Percentiles rank a stretch among this genome's conserved stretches.
Evolutionary conservation across 2,329 filamentous ascomycete genomes (phyloP).

Genomic region (Microdochium nivale): DNA sequence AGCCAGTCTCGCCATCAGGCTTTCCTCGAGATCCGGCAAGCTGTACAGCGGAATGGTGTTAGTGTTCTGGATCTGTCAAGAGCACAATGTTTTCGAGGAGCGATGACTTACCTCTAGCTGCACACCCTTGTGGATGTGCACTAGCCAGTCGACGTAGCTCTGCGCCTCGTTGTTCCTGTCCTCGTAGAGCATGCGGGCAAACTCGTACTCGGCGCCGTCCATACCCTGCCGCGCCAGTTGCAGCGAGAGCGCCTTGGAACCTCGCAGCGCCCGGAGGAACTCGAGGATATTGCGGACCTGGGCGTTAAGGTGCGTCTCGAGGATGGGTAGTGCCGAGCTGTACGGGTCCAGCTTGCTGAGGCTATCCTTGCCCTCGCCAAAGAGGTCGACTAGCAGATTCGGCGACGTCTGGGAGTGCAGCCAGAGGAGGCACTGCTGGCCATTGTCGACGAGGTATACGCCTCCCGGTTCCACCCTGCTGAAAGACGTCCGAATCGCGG

Average conservation of each 20-base stretch:
- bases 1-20: conserved; percentile 46
- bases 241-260: conserved; percentile 79
- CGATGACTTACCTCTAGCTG: conserved; percentile 65
- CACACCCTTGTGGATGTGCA: conserved; percentile 87
- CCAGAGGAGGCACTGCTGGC: conserved; percentile 87
- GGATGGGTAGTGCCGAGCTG: conserved; percentile 67
- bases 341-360: conserved; percentile 77
- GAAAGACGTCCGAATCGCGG: conserved; percentile 73
- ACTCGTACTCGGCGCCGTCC: conserved; percentile 94
- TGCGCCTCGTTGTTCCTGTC: conserved; percentile 97
- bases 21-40: conserved; percentile 64
- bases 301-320: conserved; percentile 88
- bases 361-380: conserved; percentile 64
- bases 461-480: conserved; percentile 84
- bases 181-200: conserved; percentile 82
- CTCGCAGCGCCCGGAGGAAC: conserved; percentile 71
- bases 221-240: conserved; percentile 88
- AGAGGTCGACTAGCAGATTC: conserved; percentile 82
- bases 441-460: conserved; percentile 91
- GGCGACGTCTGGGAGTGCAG: conserved; percentile 87
- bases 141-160: conserved; percentile 97
- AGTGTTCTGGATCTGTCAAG: background rate
- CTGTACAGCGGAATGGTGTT: conserved; percentile 23
- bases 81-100: background rate
- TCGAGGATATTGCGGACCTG: conserved; percentile 91